Evolutionary conservation across 2,329 filamentous ascomycete species (phyloP).

Genomic region (Emericellopsis cladophorae): DNA sequence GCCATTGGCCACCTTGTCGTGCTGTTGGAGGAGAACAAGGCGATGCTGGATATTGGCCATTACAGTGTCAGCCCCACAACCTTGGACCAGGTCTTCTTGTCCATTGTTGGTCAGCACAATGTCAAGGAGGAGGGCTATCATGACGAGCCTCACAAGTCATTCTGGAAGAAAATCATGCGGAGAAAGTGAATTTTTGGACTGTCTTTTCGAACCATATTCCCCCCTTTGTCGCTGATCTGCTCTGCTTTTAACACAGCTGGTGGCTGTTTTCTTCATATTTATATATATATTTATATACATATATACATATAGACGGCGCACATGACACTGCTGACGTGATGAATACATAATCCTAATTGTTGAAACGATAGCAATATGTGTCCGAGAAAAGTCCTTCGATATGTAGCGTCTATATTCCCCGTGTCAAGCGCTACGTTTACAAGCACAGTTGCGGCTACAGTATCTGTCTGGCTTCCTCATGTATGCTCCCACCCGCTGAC

Average conservation of each 20-base stretch:
- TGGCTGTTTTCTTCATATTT: no score
- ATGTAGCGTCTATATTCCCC: no score
- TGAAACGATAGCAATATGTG: no score
- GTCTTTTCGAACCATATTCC: neutral
- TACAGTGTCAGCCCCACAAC: slow-evolving; percentile 82
- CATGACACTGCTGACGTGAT: no score
- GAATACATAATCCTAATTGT: no score
- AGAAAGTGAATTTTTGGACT: neutral
- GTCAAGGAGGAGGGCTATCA: slow-evolving; percentile 59
- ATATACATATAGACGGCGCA: no score
- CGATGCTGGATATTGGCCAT: slow-evolving; percentile 61
- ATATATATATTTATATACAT: no score
- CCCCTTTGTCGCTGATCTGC: neutral
- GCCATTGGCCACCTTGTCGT: slow-evolving; percentile 60
- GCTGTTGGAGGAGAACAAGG: slow-evolving; percentile 58
- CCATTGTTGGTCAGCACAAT: slow-evolving; percentile 70
- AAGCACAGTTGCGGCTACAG: no score
- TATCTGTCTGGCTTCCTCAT: no score
- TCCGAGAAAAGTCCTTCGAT: no score
- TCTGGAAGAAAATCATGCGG: slow-evolving; percentile 5
- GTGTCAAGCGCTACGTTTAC: no score
- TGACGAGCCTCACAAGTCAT: slow-evolving; percentile 11
- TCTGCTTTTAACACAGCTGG: neutral
- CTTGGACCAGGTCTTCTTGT: slow-evolving; percentile 81
- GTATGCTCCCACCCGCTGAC: no score